Percentiles rank a stretch among this genome's conserved stretches.
Conservation (phyloP, 352 stramenopile genomes). For the Albugo candida region DNA sequence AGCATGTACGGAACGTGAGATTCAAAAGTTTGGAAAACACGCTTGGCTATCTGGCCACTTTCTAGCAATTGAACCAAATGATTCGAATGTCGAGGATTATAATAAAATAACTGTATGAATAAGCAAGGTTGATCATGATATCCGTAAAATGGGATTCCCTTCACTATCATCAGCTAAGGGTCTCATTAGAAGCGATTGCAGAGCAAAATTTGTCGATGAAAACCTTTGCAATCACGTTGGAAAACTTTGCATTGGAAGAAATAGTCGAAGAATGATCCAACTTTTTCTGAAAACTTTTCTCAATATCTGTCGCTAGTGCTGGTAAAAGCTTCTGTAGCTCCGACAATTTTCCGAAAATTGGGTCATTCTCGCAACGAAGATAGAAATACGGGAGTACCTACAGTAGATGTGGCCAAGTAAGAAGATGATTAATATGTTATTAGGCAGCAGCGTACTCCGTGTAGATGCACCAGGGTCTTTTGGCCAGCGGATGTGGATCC, state of each 20-base stretch:
- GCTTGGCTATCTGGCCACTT: conserved; percentile 45
- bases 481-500: conserved; percentile 77
- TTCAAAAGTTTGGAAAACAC: conserved; percentile 74
- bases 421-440: neutral
- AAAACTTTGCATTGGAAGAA: conserved; percentile 30
- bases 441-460: conserved; percentile 28
- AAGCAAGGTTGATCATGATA: conserved; percentile 54
- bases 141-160: conserved; percentile 78
- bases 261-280: conserved; percentile 15
- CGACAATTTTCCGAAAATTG: conserved; percentile 45
- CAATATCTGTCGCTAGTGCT: conserved; percentile 50
- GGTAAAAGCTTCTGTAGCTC: conserved; percentile 33
- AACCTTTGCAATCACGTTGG: conserved; percentile 2
- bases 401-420: neutral
- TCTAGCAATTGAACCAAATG: conserved; percentile 70
- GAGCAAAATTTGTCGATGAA: neutral
- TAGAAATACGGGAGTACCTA: conserved; percentile 82
- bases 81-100: conserved; percentile 43
- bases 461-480: conserved; percentile 78
- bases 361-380: conserved; percentile 47
- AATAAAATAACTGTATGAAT: conserved; percentile 81
- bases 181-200: neutral
- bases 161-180: conserved; percentile 62
- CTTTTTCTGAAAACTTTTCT: conserved; percentile 19
- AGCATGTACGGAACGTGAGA: conserved; percentile 78